Conservation (phyloP, 2,329 filamentous ascomycete species). For the Drechslera avenae region DNA sequence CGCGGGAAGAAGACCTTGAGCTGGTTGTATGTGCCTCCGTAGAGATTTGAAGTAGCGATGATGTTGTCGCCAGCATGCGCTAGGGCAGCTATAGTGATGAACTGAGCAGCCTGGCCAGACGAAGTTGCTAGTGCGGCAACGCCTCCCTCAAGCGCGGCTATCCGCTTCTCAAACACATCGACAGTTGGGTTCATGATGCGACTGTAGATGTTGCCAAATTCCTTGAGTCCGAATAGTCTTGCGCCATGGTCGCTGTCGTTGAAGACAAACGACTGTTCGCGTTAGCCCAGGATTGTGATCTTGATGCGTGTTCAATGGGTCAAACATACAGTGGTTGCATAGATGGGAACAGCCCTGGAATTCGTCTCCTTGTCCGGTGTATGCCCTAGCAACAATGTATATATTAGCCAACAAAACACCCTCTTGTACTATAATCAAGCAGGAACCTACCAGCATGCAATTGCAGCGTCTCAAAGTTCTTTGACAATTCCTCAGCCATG, state of each 20-base stretch:
- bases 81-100: slow-evolving; percentile 85
- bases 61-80: slow-evolving; percentile 91
- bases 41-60: slow-evolving; percentile 81
- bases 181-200: slow-evolving; percentile 82
- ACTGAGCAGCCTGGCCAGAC: slow-evolving; percentile 89
- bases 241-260: slow-evolving; percentile 96
- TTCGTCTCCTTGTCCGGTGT: slow-evolving; percentile 81
- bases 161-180: slow-evolving; percentile 94
- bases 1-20: slow-evolving; percentile 88
- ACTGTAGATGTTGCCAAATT: slow-evolving; percentile 97
- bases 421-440: not conserved
- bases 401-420: slow-evolving; percentile 3
- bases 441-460: slow-evolving; percentile 53
- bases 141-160: slow-evolving; percentile 93
- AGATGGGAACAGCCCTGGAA: slow-evolving; percentile 91
- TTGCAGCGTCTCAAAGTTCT: slow-evolving; percentile 58
- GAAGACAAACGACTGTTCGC: slow-evolving; percentile 78
- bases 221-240: slow-evolving; percentile 93
- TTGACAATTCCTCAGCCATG: slow-evolving; percentile 49
- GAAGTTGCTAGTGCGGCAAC: slow-evolving; percentile 82
- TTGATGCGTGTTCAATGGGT: too few relatives aligned
- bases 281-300: slow-evolving; percentile 15
- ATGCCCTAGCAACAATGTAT: slow-evolving; percentile 61
- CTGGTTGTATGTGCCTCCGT: slow-evolving; percentile 97
- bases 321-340: slow-evolving; percentile 74